These are phyloP conservation scores for Boletus barrowsii DNA, from an alignment of 768 basidiomycete species.

Conservation along the genomic window DNA sequence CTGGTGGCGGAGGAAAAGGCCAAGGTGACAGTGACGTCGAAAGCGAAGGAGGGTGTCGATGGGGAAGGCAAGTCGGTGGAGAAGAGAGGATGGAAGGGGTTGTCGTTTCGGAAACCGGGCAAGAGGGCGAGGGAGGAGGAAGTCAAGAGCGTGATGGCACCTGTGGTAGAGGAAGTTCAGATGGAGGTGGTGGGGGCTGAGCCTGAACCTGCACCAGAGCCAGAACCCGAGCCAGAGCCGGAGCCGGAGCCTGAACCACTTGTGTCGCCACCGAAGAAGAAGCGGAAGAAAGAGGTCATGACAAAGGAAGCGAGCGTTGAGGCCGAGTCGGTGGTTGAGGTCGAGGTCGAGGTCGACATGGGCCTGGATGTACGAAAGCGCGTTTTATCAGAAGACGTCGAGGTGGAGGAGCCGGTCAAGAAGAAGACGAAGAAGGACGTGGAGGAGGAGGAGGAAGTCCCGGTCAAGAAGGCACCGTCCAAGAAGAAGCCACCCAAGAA, in stretches of 20 bases:
- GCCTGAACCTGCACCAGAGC: constrained; percentile 31
- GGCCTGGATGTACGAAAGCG: constrained; percentile 43
- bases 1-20: constrained; percentile 53
- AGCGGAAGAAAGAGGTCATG: constrained; percentile 47
- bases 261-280: constrained; percentile 54
- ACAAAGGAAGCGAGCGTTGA: constrained; percentile 40
- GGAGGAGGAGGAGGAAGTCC: constrained; percentile 37
- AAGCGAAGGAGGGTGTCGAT: constrained; percentile 33
- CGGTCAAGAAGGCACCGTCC: constrained; percentile 25
- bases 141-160: constrained; percentile 15
- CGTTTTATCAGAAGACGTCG: constrained; percentile 39
- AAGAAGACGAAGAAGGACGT: constrained; percentile 31
- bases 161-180: constrained; percentile 26
- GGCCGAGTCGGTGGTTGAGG: constrained; percentile 64
- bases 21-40: constrained; percentile 25
- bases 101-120: constrained; percentile 44
- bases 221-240: constrained; percentile 33
- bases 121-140: constrained; percentile 39
- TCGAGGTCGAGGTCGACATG: constrained; percentile 32
- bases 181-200: constrained; percentile 30
- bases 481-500: constrained; percentile 39
- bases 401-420: constrained; percentile 31
- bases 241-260: constrained; percentile 34
- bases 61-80: constrained; percentile 48
- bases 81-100: constrained; percentile 41